Evolutionary conservation across 192 early-diverging fungal genomes (phyloP), one percentile per base, ranked within the genome.

Genomic region (Coemansia sp.): DNA sequence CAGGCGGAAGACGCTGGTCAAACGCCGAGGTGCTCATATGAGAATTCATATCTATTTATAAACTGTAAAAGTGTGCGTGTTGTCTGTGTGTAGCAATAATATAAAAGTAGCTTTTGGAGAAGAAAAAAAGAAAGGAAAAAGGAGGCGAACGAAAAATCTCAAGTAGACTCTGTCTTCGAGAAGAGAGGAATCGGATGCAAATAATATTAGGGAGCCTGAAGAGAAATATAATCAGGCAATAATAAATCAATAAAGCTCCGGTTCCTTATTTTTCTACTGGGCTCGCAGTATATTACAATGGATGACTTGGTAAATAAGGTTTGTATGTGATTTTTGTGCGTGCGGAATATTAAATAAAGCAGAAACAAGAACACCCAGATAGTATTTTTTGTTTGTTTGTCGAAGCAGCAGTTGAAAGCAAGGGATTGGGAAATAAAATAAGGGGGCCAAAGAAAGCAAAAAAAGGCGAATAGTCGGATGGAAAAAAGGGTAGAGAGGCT

Each of bases 11-110:
- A 23, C 50, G 50, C 50, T 52, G 50, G 50, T 52, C 50, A 52
- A 27, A 52, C 24, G 50, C 50, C 19, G 48, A 24, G 24, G 50
- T 52, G 27, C 50, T 4, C 10, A 28, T 23, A 28, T 52, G 50
- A 23, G 50, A 52, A 28, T 52, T 27, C 50, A 52, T 52, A 28
- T 52, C 39, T 42, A 42, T n/a, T n/a, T 42, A 23, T 50, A 50
- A 50, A 23, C 6, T 23, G 14, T 9, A 50, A 50, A n/a, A n/a
- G n/a, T n/a, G n/a, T n/a, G n/a, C 20, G 6, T 50, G 2, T 23
- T 24, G 3, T 50, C 20, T 50, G 3, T 42, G 8, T 9, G 2
- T 14, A 16, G 13, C 5, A 42, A 42, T 42, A 42, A 16, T 42
- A 42, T 42, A 42, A 13, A 16, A 16, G 39, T n/a, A n/a, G n/a